Percentiles rank a stretch among this genome's conserved stretches.
Evolutionary conservation across 345 rosid species (phyloP).

Genomic region (Cochlearia excelsa): DNA sequence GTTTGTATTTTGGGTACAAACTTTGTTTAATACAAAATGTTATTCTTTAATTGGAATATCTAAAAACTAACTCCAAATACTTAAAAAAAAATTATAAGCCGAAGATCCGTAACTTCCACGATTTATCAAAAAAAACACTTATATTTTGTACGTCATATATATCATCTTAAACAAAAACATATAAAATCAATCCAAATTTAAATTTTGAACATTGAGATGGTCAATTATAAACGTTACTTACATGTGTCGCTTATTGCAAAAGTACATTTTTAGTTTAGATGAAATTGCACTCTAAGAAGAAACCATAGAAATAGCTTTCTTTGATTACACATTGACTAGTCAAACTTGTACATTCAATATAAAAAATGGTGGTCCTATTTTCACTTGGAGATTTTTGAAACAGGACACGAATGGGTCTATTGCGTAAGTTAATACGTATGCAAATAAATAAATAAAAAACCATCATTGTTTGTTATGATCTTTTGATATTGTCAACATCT

Average conservation of each 20-base stretch:
- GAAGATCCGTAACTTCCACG: too few species aligned
- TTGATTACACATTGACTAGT: slow-evolving; percentile 27
- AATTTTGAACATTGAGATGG: neutral
- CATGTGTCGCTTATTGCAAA: neutral
- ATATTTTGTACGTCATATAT: too few species aligned
- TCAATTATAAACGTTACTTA: neutral
- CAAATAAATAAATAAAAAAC: neutral
- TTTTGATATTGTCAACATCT: slow-evolving; percentile 13
- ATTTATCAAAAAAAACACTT: too few species aligned
- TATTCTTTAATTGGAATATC: too few species aligned
- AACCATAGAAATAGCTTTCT: neutral
- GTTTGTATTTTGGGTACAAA: too few species aligned
- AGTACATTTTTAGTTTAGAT: neutral
- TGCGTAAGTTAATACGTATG: slow-evolving; percentile 21
- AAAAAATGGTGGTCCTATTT: slow-evolving; percentile 36
- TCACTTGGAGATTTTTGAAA: slow-evolving; percentile 26
- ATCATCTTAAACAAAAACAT: too few species aligned
- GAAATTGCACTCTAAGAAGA: slow-evolving; percentile 1
- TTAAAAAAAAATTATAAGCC: too few species aligned
- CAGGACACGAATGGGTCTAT: slow-evolving; percentile 32
- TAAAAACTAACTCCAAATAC: too few species aligned
- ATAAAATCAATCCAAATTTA: neutral
- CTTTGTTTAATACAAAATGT: too few species aligned
- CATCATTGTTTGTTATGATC: slow-evolving; percentile 19
- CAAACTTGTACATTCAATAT: slow-evolving; percentile 24